Conservation (phyloP, 192 early-diverging fungal genomes). For the Coemansia asiatica region DNA sequence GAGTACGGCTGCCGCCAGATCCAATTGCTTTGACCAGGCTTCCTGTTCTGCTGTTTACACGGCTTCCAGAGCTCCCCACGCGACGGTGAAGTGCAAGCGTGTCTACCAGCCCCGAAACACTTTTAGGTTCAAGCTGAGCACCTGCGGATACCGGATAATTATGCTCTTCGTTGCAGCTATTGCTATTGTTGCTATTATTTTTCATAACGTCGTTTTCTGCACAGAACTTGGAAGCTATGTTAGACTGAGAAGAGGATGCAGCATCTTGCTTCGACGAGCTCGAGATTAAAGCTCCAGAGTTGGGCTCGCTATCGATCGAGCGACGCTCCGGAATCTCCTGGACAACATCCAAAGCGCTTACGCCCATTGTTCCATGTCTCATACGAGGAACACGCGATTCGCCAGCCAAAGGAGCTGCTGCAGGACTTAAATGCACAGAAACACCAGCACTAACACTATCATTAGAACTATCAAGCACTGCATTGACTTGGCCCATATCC, state of each 20-base stretch:
- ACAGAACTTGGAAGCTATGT: background rate
- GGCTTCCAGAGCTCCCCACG: constrained; percentile 17
- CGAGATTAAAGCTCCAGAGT: background rate
- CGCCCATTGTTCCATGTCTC: constrained; percentile 30
- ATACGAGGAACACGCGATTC: constrained; percentile 11
- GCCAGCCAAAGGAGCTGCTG: background rate
- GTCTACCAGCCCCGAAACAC: constrained; percentile 11
- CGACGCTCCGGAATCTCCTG: constrained; percentile 27
- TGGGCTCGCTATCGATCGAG: constrained; percentile 13
- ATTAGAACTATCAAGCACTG: background rate
- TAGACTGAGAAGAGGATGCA: background rate
- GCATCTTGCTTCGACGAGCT: background rate
- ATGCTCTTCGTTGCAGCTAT: background rate
- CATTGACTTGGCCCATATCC: constrained; percentile 2
- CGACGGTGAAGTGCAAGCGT: constrained; percentile 13
- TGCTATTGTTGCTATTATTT: background rate
- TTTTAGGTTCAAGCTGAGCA: background rate
- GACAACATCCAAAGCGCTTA: constrained; percentile 21
- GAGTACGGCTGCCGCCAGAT: constrained; percentile 19
- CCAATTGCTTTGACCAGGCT: constrained; percentile 25
- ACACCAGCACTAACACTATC: background rate
- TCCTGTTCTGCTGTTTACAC: constrained; percentile 25
- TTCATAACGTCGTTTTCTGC: background rate
- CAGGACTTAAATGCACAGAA: background rate
- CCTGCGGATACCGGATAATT: background rate